Conservation (phyloP, 2,329 filamentous ascomycete species). For the Talaromyces sp. region DNA sequence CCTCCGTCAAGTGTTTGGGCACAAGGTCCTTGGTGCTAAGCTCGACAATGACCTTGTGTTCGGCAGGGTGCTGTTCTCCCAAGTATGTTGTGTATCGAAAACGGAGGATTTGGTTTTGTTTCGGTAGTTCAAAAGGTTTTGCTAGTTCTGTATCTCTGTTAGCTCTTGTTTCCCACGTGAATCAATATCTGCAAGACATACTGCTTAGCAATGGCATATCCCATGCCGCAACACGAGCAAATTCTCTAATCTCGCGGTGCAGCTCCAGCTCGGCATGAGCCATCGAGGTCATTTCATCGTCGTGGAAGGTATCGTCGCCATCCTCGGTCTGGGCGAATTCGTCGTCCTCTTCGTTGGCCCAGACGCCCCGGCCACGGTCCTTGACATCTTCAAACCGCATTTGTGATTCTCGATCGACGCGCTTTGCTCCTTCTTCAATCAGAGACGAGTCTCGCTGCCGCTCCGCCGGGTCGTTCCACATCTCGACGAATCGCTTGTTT, state of each 20-base stretch:
- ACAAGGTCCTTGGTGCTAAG: slow-evolving; percentile 69
- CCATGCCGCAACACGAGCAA: slow-evolving; percentile 82
- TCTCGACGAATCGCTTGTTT: slow-evolving; percentile 28
- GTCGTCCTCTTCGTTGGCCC: slow-evolving; percentile 41
- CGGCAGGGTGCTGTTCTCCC: slow-evolving; percentile 85
- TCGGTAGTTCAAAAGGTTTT: slow-evolving; percentile 71
- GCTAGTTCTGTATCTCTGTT: slow-evolving; percentile 60
- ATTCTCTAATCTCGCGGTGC: slow-evolving; percentile 81
- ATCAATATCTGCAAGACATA: slow-evolving; percentile 44
- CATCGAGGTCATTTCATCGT: slow-evolving; percentile 76
- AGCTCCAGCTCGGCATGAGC: slow-evolving; percentile 84
- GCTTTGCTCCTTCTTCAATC: slow-evolving; percentile 25
- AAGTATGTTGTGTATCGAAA: slow-evolving; percentile 98
- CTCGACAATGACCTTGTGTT: slow-evolving; percentile 90
- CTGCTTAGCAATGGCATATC: slow-evolving; percentile 88
- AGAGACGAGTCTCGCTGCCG: slow-evolving; percentile 24
- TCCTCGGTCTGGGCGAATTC: slow-evolving; percentile 44
- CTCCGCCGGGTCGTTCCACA: slow-evolving; percentile 30
- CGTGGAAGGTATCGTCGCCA: slow-evolving; percentile 52
- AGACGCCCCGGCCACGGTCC: slow-evolving; percentile 29
- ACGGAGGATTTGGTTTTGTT: slow-evolving; percentile 63
- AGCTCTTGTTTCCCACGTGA: background rate
- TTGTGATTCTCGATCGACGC: slow-evolving; percentile 26
- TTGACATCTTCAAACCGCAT: slow-evolving; percentile 24
- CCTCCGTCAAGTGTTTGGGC: slow-evolving; percentile 53